A percentile compares a stretch with the other conserved stretches of the same genome.
phyloP scores from a whole-genome alignment of 108 stramenopile species.

The Aurantiochytrium sp. region DNA sequence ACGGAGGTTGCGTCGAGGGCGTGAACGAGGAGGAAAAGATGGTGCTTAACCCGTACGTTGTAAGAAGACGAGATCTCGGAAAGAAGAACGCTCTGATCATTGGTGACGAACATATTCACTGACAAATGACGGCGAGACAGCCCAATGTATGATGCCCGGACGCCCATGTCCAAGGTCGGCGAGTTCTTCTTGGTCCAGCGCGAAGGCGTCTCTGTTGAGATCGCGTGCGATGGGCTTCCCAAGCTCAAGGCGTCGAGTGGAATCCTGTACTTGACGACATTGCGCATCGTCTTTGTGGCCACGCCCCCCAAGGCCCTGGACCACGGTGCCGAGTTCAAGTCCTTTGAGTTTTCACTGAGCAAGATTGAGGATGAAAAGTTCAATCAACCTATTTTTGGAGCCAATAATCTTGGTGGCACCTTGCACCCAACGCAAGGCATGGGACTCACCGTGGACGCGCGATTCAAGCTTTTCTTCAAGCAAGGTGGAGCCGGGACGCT shows the following conservation, averaged over 20 bases:
- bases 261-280: neutral
- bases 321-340: neutral
- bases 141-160: neutral
- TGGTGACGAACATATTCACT: too few species aligned
- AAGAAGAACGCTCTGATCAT: too few species aligned
- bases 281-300: neutral
- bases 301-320: neutral
- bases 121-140: neutral
- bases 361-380: constrained; percentile 5
- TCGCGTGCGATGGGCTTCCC: neutral
- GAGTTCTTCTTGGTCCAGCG: neutral
- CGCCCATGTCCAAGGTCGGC: neutral
- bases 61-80: too few species aligned
- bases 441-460: neutral
- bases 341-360: neutral
- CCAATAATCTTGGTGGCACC: constrained; percentile 13
- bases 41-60: neutral
- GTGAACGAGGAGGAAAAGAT: neutral
- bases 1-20: too few species aligned
- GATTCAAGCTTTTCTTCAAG: neutral
- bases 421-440: neutral
- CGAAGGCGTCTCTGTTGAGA: neutral
- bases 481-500: neutral
- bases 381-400: constrained; percentile 23
- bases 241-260: neutral